Percentiles rank a stretch among this genome's conserved stretches.
phyloP scores from a whole-genome alignment of 306 rosid genomes.

The Rosa persica region DNA sequence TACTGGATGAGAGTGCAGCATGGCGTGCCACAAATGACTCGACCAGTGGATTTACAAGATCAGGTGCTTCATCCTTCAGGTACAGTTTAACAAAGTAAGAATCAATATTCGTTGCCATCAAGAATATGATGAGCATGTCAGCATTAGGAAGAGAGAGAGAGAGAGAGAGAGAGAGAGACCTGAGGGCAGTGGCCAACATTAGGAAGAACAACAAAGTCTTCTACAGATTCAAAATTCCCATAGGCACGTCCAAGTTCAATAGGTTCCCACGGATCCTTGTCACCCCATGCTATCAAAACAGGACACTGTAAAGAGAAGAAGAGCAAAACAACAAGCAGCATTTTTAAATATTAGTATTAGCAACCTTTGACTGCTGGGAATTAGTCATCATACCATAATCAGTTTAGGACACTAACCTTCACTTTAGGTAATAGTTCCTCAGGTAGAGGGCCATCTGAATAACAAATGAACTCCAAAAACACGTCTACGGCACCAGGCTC shows the following conservation, averaged over 20 bases:
- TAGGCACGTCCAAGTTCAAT: conserved; percentile 73
- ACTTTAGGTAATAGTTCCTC: conserved; percentile 86
- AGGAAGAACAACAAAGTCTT: conserved; percentile 81
- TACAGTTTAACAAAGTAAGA: conserved; percentile 18
- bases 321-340: neutral
- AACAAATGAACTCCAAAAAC: conserved; percentile 92
- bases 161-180: conserved; percentile 42
- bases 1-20: conserved; percentile 45
- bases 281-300: conserved; percentile 92
- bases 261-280: conserved; percentile 99
- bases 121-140: conserved; percentile 12
- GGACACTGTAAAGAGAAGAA: conserved; percentile 67
- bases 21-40: conserved; percentile 93
- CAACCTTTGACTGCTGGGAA: neutral
- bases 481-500: conserved; percentile 93
- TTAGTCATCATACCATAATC: conserved; percentile 12
- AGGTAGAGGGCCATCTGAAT: conserved; percentile 95
- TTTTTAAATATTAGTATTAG: neutral
- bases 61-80: conserved; percentile 91
- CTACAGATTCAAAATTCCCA: conserved; percentile 64
- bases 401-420: conserved; percentile 52
- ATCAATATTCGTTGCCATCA: conserved; percentile 12
- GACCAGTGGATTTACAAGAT: conserved; percentile 84
- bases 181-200: conserved; percentile 99
- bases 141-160: too few relatives aligned